Evolutionary conservation across 2,329 filamentous ascomycete species (phyloP), one percentile per base, ranked within the genome.

Genomic region (Pyrenophora graminea): DNA sequence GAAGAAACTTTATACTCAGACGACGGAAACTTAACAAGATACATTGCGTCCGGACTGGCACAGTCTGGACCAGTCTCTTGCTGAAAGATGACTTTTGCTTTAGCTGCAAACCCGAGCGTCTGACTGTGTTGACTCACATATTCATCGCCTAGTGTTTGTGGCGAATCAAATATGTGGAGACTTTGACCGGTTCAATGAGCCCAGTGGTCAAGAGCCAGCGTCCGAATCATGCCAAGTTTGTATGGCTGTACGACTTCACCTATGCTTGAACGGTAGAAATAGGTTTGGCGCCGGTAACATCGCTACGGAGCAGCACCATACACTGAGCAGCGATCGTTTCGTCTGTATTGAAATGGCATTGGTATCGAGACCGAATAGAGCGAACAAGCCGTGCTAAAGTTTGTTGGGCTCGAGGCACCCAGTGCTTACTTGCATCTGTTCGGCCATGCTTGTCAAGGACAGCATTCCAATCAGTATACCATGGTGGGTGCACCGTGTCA

Each of bases 221-320:
- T 19, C 36, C 19, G 6, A 30, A 31, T 32, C 6, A 6, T 33
- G 25, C 34, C 15, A 38, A 39, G 36, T 46, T 36, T n/a, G 36
- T 18, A 39, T 37, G 21, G 13, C 44, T 46, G 44, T 37, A 46
- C 44, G 15, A 46, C 27, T 33, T 13, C 4, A 33, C 36, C 17
- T 39, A 19, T 23, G 27, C 19, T 37, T 23, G 13, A 10, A 25
- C 21, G n/a, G 36, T 37, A 25, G 36, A 19, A 46, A 33, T 9
- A 39, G 27, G 27, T 25, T 15, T 46, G 39, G 44, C 30, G 25
- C 15, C 33, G 27, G 18, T 46, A 39, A 23, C 36, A 46, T 23
- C 18, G 32, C 18, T 18, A n/a, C 15, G 13, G 4, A 13, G 27
- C 32, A 23, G 7, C n/a, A 25, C 36, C 25, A 39, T 38, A 23